Evolutionary conservation across 1,284 basidiomycete genomes (phyloP).

Genomic region (Cutaneotrichosporon cyanovorans): DNA sequence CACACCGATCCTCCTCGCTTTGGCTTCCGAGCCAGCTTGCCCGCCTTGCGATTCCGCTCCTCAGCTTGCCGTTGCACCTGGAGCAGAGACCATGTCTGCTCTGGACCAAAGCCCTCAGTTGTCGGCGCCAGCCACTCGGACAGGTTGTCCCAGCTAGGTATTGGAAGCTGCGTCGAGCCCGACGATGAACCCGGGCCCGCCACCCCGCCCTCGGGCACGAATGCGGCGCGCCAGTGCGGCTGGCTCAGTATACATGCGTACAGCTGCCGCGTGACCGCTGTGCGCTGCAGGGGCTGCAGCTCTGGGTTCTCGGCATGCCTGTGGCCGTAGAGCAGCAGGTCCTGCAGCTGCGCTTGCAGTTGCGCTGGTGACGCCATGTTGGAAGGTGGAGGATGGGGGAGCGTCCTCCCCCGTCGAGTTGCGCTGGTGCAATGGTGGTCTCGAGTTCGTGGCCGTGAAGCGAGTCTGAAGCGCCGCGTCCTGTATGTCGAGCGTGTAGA

Average conservation of each 20-base stretch:
- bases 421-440: background rate
- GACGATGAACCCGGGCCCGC: background rate
- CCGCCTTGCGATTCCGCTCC: slow-evolving; percentile 13
- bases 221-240: slow-evolving; percentile 23
- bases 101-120: slow-evolving; percentile 12
- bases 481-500: background rate
- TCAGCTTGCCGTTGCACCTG: slow-evolving; percentile 18
- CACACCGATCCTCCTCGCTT: slow-evolving; percentile 30
- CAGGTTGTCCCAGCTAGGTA: slow-evolving; percentile 18
- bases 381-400: background rate
- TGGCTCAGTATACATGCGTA: slow-evolving; percentile 28
- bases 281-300: slow-evolving; percentile 17
- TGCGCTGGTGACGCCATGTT: slow-evolving; percentile 10
- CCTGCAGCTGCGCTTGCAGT: slow-evolving; percentile 7
- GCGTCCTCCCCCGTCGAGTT: background rate
- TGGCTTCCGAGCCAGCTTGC: slow-evolving; percentile 13
- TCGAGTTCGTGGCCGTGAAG: background rate
- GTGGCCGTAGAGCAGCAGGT: slow-evolving; percentile 12
- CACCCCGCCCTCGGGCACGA: slow-evolving; percentile 11
- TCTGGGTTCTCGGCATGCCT: slow-evolving; percentile 13
- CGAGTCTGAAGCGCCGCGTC: background rate
- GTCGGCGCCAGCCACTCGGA: slow-evolving; percentile 16
- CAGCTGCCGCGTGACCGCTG: slow-evolving; percentile 25
- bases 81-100: slow-evolving; percentile 14
- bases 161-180: background rate